Conservation (phyloP, 768 basidiomycete species). For the Kondoa malvinella region DNA sequence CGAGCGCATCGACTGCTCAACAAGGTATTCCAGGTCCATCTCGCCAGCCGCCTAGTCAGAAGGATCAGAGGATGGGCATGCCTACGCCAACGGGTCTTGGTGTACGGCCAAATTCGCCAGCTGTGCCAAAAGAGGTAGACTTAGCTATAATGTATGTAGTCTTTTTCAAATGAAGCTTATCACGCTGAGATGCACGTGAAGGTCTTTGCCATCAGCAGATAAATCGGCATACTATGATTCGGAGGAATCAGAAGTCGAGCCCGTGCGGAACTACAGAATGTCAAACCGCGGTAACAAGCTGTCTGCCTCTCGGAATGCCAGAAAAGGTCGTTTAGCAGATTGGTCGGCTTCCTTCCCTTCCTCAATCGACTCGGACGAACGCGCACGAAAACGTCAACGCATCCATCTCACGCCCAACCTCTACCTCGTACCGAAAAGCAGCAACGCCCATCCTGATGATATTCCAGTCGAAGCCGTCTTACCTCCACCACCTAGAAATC, state of each 20-base stretch:
- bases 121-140: too few relatives aligned
- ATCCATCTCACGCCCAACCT: slow-evolving; percentile 4
- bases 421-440: slow-evolving; percentile 9
- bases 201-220: slow-evolving; percentile 23
- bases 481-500: slow-evolving; percentile 22
- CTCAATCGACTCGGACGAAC: background rate
- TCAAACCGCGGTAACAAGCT: slow-evolving; percentile 28
- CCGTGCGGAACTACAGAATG: background rate
- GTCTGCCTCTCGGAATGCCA: slow-evolving; percentile 13
- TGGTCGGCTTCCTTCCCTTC: slow-evolving; percentile 14
- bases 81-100: background rate
- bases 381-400: slow-evolving; percentile 9
- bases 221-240: slow-evolving; percentile 20
- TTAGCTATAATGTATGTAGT: too few relatives aligned
- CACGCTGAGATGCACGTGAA: too few relatives aligned
- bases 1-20: too few relatives aligned
- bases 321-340: slow-evolving; percentile 21
- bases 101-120: too few relatives aligned
- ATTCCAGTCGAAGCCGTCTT: slow-evolving; percentile 17
- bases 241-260: slow-evolving; percentile 7
- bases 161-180: too few relatives aligned
- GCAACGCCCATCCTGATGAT: slow-evolving; percentile 2
- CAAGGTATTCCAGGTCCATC: too few relatives aligned
- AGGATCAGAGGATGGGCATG: background rate
- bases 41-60: too few relatives aligned